phyloP scores from a whole-genome alignment of 2,329 filamentous ascomycete species.

The Hymenoscyphus fraxineus region DNA sequence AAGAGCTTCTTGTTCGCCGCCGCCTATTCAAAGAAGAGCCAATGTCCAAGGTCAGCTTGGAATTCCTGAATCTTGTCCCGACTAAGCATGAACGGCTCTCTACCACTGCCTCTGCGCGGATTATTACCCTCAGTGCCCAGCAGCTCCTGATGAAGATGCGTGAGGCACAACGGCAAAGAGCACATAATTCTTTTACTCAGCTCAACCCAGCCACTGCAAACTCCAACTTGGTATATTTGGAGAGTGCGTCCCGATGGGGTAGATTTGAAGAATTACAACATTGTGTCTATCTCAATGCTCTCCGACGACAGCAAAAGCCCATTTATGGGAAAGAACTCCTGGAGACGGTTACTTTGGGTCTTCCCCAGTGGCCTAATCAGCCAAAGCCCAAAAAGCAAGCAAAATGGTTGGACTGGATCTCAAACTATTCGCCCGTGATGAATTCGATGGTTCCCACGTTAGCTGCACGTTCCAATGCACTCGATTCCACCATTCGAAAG shows the following conservation, averaged over 20 bases:
- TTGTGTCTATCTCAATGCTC: conserved; percentile 73
- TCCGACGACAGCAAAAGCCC: conserved; percentile 75
- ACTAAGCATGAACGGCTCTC: conserved; percentile 66
- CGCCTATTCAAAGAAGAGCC: conserved; percentile 59
- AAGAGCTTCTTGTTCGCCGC: conserved; percentile 66
- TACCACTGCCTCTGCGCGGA: conserved; percentile 47
- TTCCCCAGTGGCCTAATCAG: conserved; percentile 55
- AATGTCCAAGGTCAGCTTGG: conserved; percentile 64
- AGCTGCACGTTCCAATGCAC: conserved; percentile 64
- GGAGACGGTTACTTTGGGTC: conserved; percentile 65
- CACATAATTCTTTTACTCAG: conserved; percentile 51
- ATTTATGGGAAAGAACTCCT: conserved; percentile 79
- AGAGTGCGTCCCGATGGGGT: conserved; percentile 65
- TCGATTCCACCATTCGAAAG: conserved; percentile 75
- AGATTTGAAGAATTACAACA: conserved; percentile 77
- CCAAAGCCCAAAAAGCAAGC: conserved; percentile 58
- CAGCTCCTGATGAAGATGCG: conserved; percentile 65
- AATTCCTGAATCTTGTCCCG: conserved; percentile 76
- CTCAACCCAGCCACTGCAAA: conserved; percentile 65
- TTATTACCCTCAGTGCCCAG: conserved; percentile 66
- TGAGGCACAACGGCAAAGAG: conserved; percentile 62
- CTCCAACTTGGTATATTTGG: conserved; percentile 68
- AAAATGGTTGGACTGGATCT: conserved; percentile 70
- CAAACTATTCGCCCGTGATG: conserved; percentile 62
- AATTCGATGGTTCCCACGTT: conserved; percentile 69